Percentiles rank a stretch among this genome's conserved stretches.
phyloP scores from a whole-genome alignment of 2,329 filamentous ascomycete genomes.

The Talaromyces sp. region DNA sequence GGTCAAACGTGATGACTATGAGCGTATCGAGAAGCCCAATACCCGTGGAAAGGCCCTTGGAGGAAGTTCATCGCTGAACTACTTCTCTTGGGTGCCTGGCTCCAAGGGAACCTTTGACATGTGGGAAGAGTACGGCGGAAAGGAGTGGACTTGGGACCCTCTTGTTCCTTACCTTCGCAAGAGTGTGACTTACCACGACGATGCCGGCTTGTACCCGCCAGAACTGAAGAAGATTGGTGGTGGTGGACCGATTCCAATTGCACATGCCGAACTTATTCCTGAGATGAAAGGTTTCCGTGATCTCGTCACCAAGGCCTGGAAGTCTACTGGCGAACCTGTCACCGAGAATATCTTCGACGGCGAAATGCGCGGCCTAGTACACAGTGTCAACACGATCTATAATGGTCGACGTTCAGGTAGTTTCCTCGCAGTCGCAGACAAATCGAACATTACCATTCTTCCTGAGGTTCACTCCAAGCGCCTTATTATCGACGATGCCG shows the following conservation, averaged over 20 bases:
- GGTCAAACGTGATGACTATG: slow-evolving; percentile 54
- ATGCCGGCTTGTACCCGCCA: slow-evolving; percentile 38
- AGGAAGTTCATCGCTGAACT: slow-evolving; percentile 56
- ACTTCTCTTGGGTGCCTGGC: slow-evolving; percentile 59
- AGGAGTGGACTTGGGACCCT: slow-evolving; percentile 52
- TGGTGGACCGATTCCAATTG: slow-evolving; percentile 41
- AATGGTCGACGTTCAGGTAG: slow-evolving; percentile 48
- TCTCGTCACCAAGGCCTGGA: slow-evolving; percentile 45
- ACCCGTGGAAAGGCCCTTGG: slow-evolving; percentile 56
- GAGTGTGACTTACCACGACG: slow-evolving; percentile 50
- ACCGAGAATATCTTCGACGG: slow-evolving; percentile 51
- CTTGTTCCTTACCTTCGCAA: slow-evolving; percentile 43
- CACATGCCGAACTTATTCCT: slow-evolving; percentile 46
- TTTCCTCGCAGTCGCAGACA: slow-evolving; percentile 47
- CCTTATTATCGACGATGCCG: slow-evolving; percentile 44
- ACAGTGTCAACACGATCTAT: slow-evolving; percentile 53
- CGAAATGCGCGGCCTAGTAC: slow-evolving; percentile 50
- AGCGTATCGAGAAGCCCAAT: slow-evolving; percentile 58
- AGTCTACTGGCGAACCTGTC: slow-evolving; percentile 45
- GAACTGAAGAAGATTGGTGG: slow-evolving; percentile 47
- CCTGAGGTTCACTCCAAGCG: slow-evolving; percentile 46
- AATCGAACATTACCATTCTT: slow-evolving; percentile 52
- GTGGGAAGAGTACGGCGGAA: slow-evolving; percentile 41
- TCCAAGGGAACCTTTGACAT: slow-evolving; percentile 51
- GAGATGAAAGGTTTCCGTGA: slow-evolving; percentile 47